Evolutionary conservation across 2,329 filamentous ascomycete genomes (phyloP).

Genomic region (Sporothrix pallida): DNA sequence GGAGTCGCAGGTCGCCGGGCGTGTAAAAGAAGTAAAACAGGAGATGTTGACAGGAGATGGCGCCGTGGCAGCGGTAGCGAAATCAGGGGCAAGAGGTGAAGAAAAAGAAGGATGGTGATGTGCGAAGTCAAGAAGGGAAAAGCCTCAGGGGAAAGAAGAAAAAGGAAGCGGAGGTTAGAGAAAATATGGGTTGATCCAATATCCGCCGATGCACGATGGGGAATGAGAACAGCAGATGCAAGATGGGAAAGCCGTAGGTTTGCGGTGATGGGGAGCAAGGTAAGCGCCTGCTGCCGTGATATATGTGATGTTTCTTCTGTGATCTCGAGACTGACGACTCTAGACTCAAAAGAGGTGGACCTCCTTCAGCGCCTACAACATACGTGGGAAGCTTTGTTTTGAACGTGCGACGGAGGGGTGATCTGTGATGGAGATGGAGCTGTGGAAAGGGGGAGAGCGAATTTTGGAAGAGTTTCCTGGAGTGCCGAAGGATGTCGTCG

Average conservation of each 20-base stretch:
- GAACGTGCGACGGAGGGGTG: slow-evolving; percentile 3
- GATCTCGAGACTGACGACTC: background rate
- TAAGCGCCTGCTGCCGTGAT: slow-evolving; percentile 34
- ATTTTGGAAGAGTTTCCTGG: background rate
- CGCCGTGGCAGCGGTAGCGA: slow-evolving; percentile 25
- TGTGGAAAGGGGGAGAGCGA: background rate
- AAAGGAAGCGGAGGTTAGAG: slow-evolving; percentile 6
- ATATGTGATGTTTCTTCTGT: slow-evolving; percentile 23
- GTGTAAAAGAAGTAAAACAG: slow-evolving; percentile 9
- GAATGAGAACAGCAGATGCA: slow-evolving; percentile 1
- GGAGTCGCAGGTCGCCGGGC: slow-evolving; percentile 9
- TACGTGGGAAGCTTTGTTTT: slow-evolving; percentile 4
- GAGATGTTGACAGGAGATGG: slow-evolving; percentile 25
- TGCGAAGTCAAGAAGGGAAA: background rate
- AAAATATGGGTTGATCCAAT: slow-evolving; percentile 19
- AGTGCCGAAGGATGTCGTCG: slow-evolving; percentile 21
- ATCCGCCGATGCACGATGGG: slow-evolving; percentile 1
- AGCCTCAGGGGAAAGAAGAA: slow-evolving; percentile 23
- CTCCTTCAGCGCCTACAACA: background rate
- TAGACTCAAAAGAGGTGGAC: background rate
- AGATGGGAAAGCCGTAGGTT: background rate
- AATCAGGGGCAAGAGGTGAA: slow-evolving; percentile 5
- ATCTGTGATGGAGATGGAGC: slow-evolving; percentile 22
- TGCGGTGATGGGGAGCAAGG: background rate
- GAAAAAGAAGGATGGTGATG: background rate